A percentile compares a stretch with the other conserved stretches of the same genome.
Conservation (phyloP, 371 early-diverging fungal genomes). For the Apophysomyces sp. region DNA sequence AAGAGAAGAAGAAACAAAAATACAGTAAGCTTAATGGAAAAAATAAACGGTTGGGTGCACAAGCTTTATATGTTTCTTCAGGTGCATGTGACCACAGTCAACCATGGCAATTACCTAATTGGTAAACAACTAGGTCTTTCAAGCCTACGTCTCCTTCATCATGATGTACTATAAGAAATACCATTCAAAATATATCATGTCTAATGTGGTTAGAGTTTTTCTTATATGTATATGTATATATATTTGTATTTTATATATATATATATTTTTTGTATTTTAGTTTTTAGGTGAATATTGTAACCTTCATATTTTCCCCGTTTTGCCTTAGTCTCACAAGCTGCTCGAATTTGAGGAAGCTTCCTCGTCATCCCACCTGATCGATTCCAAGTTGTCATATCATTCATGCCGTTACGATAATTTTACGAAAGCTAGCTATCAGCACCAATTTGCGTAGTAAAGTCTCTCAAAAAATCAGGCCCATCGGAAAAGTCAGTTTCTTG, state of each 20-base stretch:
- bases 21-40: no score
- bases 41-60: background rate
- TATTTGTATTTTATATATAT: background rate
- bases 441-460: no score
- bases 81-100: background rate
- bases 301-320: background rate
- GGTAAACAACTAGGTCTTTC: no score
- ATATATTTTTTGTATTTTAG: background rate
- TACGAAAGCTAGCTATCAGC: no score
- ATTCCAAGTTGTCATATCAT: background rate
- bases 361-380: background rate
- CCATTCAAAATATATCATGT: no score
- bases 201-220: no score
- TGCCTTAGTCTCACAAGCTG: background rate
- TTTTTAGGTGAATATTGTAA: background rate
- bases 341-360: background rate
- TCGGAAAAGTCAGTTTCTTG: no score
- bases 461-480: no score
- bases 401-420: no score
- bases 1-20: background rate
- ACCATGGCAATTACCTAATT: background rate
- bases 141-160: no score
- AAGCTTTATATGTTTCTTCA: background rate
- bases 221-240: background rate
- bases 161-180: no score